Evolutionary conservation across 1,284 basidiomycete genomes (phyloP).

Genomic region (Malassezia sp.): DNA sequence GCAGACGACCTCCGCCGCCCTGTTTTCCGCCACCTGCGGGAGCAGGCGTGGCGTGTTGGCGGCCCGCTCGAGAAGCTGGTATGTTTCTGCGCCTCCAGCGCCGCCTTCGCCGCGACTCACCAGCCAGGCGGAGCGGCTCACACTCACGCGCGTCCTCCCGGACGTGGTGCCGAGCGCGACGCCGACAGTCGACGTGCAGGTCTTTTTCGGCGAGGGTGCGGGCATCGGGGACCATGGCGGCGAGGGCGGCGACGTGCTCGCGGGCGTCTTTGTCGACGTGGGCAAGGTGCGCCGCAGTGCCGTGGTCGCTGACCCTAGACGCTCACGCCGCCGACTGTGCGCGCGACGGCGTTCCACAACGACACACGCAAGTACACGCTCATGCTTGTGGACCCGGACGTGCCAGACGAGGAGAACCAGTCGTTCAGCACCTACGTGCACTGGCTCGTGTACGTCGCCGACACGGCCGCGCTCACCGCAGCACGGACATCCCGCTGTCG

Average conservation of each 20-base stretch:
- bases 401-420: constrained; percentile 59
- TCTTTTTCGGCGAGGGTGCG: constrained; percentile 52
- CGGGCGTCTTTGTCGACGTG: constrained; percentile 52
- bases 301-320: constrained; percentile 52
- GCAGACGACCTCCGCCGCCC: constrained; percentile 50
- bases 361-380: constrained; percentile 76
- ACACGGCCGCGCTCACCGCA: too few species aligned
- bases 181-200: constrained; percentile 62
- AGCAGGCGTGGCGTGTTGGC: constrained; percentile 72
- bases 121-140: constrained; percentile 71
- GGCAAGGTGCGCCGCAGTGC: not conserved
- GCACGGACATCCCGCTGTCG: constrained; percentile 49
- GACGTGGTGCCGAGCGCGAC: constrained; percentile 66
- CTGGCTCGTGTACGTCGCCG: constrained; percentile 71
- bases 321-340: constrained; percentile 58
- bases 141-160: constrained; percentile 79
- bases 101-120: constrained; percentile 14
- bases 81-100: too few species aligned
- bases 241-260: constrained; percentile 55
- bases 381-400: constrained; percentile 78
- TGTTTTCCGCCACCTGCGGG: constrained; percentile 66
- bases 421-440: constrained; percentile 67
- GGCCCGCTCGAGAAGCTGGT: constrained; percentile 73
- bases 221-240: constrained; percentile 46
- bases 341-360: constrained; percentile 64